Base-by-base conservation (phyloP, 2,329 filamentous ascomycete species). In the Scopulariopsis brevicaulis region DNA sequence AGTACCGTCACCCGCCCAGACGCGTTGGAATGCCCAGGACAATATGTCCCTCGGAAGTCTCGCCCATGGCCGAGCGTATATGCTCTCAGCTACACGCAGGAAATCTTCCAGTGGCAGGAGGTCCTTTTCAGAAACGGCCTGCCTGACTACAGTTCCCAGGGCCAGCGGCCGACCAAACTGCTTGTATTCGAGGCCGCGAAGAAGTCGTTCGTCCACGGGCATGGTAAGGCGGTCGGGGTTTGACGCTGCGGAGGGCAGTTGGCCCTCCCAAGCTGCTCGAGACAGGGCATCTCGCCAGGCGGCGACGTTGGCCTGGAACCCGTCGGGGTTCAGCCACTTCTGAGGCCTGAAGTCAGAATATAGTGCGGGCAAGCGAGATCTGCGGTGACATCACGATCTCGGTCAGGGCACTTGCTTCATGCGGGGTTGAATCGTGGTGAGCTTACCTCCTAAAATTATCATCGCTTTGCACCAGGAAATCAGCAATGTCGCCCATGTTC, bases 291-390 rank as follows among this genome's bases (percentile, higher is more conserved):
- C 80, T 59, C 86, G 83, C 91, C 91, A 96, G 56, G 90, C 89
- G 7, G 80, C 74, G 50, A 90, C 77, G 69, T 96, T 96, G 51
- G 90, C 89, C 22, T 78, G 74, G 74, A 90, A 96, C 65, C 90
- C 90, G 69, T 95, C 90, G 1, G 90, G 89, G 67, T 96, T 93
- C 24, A 88, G 82, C 46, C 80, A 82, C 65, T 80, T 80, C 64
- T 93, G 90, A 5, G 82, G 73, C 43, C 83, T 78, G 67, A 96
- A 96, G 69, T 96, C 91, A 54, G 90, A 92, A 73, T 95, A 96
- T 53, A 96, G 83, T 5, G 90, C 92, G 14, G 89, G 85, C 14
- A 96, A 79, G 55, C 91, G 88, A 62, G 85, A 81, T 73, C 86
- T 90, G 63, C 69, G 71, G 62, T 22, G 50, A 46, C 37, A 43